Evolutionary conservation across 345 rosid genomes (phyloP), one percentile per base, ranked within the genome.

Genomic region (Salix brachista): DNA sequence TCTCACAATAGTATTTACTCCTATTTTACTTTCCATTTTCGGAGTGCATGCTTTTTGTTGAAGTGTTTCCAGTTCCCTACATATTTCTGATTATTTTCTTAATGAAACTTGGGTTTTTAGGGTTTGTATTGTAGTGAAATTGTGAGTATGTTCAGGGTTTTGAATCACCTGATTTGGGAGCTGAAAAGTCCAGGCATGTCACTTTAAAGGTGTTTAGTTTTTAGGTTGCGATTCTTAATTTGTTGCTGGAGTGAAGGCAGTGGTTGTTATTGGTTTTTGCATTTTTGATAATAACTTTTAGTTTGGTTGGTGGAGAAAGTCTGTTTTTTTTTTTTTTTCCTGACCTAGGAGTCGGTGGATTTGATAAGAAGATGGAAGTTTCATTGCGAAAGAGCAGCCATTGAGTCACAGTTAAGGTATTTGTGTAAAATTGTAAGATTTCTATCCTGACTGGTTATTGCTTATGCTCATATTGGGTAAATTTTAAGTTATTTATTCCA

Each of bases 31-130:
- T 66, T 4, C 54, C 28, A 56, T 76, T 39, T 34, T 74, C 44
- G 75, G 81, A 86, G 85, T 83, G 66, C 70, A 72, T 32, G 46
- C 79, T 80, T 66, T 87, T 36, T 68, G 78, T 79, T 65, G 48
- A 69, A 69, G 26, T 52, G 72, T 62, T 80, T 32, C 19, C 44
- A n/a, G 28, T 23, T 10, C 62, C 10, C 23, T 23, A 58, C 62
- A 1, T 58, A 9, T n/a, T n/a, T 58, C 11, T 2, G 61, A 21
- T 16, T 5, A 30, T 39, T 5, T 30, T 65, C 73, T 67, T 60
- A 9, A 30, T 34, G 48, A 37, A 61, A 41, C 11, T n/a, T 9
- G 62, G 62, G 28, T n/a, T 56, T 46, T 37, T 68, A 62, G 62
- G 65, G 82, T 61, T 74, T 70, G 50, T 30, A 13, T 13, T 60